Percentiles rank a stretch among this genome's conserved stretches.
Evolutionary conservation across 2,329 filamentous ascomycete genomes (phyloP).

Genomic region (Ceratocystis variospora): DNA sequence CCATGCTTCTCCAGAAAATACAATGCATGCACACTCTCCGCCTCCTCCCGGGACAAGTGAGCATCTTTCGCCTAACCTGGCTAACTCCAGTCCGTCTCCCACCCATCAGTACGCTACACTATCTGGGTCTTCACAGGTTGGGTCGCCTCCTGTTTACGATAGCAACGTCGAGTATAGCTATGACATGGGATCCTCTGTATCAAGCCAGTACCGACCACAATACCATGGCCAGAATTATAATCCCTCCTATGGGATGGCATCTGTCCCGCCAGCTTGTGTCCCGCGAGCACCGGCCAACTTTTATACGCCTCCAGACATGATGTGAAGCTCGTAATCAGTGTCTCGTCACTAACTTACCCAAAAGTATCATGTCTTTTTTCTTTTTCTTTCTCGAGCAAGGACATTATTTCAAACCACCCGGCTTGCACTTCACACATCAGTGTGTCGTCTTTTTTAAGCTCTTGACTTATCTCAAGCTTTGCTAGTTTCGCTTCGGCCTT

Average conservation of each 20-base stretch:
- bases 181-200: background rate
- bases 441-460: too few species aligned
- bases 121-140: background rate
- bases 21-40: background rate
- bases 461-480: background rate
- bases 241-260: constrained; percentile 1
- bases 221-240: background rate
- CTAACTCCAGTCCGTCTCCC: constrained; percentile 1
- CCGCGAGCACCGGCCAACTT: background rate
- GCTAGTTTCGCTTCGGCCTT: background rate
- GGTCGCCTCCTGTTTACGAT: background rate
- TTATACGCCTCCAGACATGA: background rate
- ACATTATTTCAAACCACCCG: too few species aligned
- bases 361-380: too few species aligned
- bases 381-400: too few species aligned
- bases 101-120: background rate
- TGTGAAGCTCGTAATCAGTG: background rate
- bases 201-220: constrained; percentile 1
- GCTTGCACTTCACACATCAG: too few species aligned
- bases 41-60: background rate
- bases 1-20: background rate
- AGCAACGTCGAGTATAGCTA: constrained; percentile 2
- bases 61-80: background rate
- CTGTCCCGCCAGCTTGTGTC: constrained; percentile 1
- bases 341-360: background rate